These are phyloP conservation scores for Allium cepa DNA, from an alignment of 106 monocot species.

Conservation along the genomic window DNA sequence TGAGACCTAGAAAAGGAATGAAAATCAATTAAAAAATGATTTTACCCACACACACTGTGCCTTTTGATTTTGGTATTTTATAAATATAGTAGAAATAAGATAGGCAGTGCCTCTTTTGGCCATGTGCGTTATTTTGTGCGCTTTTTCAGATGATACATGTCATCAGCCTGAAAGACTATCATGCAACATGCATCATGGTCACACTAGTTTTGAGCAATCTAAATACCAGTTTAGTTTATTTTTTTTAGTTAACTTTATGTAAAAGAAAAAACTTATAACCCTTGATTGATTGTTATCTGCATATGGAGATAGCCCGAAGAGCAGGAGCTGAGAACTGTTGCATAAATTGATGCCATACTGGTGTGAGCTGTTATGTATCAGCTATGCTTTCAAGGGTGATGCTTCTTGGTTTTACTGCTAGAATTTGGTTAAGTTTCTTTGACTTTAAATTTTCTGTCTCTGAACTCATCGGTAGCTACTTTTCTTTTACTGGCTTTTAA, in stretches of 20 bases:
- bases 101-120: too few relatives aligned
- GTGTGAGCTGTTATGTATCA: not conserved
- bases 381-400: slow-evolving; percentile 21
- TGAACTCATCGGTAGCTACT: not conserved
- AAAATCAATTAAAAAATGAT: too few relatives aligned
- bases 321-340: slow-evolving; percentile 31
- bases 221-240: too few relatives aligned
- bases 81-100: too few relatives aligned
- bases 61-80: too few relatives aligned
- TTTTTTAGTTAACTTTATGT: not conserved
- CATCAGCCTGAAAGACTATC: too few relatives aligned
- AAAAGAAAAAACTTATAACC: not conserved
- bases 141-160: too few relatives aligned
- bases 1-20: too few relatives aligned
- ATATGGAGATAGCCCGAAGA: slow-evolving; percentile 19
- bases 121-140: too few relatives aligned
- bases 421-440: slow-evolving; percentile 42
- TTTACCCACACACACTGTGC: too few relatives aligned
- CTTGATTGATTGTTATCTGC: not conserved
- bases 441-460: slow-evolving; percentile 11
- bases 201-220: too few relatives aligned
- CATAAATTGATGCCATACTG: not conserved
- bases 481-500: not conserved
- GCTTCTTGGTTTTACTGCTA: slow-evolving; percentile 15
- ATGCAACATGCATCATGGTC: too few relatives aligned